Evolutionary conservation across 108 stramenopile genomes (phyloP), one percentile per base, ranked within the genome.

Genomic region (Stephanodiscus triporus): DNA sequence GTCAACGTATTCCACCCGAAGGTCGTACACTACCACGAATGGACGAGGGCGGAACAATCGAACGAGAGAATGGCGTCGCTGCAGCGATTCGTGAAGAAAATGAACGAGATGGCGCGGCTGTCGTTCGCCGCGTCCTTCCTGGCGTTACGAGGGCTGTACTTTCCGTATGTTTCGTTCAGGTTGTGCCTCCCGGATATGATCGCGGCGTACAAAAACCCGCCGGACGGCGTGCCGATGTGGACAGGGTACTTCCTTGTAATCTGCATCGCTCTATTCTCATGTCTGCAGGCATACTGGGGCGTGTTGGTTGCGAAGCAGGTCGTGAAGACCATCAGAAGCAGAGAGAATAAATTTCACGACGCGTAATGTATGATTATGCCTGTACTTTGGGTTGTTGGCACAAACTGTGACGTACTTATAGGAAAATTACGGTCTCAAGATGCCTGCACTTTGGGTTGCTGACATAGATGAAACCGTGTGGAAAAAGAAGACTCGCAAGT

Each of bases 1-100:
- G 86, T 91, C 48, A 85, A 90, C 72, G 54, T 86, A 2, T 89
- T 87, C 43, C 88, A 89, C 76, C 88, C 88, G 2, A 89, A 87
- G 45, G 49, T 85, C 45, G 71, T 70, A 6, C 55, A 72, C 14
- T 89, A 85, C 75, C 64, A 81, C 59, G 76, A 85, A 23, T 86
- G 76, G 68, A 54, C 86, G 73, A 51, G 73, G 49, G 23, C 19
- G 16, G 62, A 73, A 14, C 30, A 54, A 26, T 54, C 26, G 24
- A 13, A 27, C 53, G 53, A 11, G 9, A 26, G 26, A 9, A 2
- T 54, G 54, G 32, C 8, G 4, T 20, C 59, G 16, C 40, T 62
- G 13, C 37, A 23, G 17, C 78, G 60, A 42, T 6, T 74, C 6
- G 22, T 73, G 7, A n/a, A 66, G 0, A 40, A 65, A 19, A 5